Evolutionary conservation across 2,329 filamentous ascomycete species (phyloP).

Genomic region (Diaporthe capsici): DNA sequence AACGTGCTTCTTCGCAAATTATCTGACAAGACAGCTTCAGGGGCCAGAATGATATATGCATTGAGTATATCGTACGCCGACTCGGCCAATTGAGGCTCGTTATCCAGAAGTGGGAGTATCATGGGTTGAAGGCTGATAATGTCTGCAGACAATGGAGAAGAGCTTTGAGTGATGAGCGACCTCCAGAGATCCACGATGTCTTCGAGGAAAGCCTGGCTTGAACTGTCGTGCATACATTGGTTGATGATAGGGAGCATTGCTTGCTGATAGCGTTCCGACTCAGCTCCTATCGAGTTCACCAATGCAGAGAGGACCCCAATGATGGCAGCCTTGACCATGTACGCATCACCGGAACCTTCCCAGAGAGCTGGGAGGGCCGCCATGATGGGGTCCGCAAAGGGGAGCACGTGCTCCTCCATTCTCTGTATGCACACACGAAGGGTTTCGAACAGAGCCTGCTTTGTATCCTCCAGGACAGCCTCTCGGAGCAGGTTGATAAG

Average conservation of each 20-base stretch:
- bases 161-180: constrained; percentile 77
- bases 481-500: constrained; percentile 85
- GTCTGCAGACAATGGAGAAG: constrained; percentile 71
- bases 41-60: constrained; percentile 78
- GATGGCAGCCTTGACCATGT: constrained; percentile 94
- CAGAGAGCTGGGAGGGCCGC: constrained; percentile 84
- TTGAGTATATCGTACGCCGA: constrained; percentile 76
- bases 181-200: constrained; percentile 95
- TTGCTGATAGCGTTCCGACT: constrained; percentile 83
- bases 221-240: constrained; percentile 39
- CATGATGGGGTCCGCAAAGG: constrained; percentile 85
- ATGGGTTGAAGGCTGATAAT: constrained; percentile 75
- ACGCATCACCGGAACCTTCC: constrained; percentile 83
- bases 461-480: constrained; percentile 87
- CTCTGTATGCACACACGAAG: constrained; percentile 85
- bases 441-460: constrained; percentile 90
- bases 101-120: constrained; percentile 76
- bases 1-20: constrained; percentile 65
- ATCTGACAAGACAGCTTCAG: constrained; percentile 75
- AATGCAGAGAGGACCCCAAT: constrained; percentile 87
- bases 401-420: constrained; percentile 79
- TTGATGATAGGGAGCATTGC: constrained; percentile 85
- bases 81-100: constrained; percentile 74
- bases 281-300: constrained; percentile 85
- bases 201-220: constrained; percentile 83